Base-by-base conservation (phyloP, 2,329 filamentous ascomycete genomes). In the Fusarium sp. region DNA sequence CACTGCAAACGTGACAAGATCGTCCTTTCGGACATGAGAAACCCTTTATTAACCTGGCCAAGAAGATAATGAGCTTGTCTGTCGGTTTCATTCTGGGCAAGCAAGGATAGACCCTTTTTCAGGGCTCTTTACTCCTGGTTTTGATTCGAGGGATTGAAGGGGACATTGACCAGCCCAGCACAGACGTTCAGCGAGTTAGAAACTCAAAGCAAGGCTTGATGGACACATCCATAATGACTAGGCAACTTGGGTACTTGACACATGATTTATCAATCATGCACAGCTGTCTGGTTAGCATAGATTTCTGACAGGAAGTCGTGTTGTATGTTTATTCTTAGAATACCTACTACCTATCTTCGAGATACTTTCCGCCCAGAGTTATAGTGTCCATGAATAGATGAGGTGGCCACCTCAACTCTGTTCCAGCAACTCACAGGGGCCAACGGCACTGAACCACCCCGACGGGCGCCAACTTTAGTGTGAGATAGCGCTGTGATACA, bases 391-490 rank as follows among this genome's bases (percentile, higher is more conserved):
- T 45, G 54, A 28, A 58, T 47, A 26, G 18, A 51, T 47, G 20
- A 26, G 18, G 47, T 47, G 20, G 26, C 15, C 38, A 49, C 48
- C 42, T 60, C 54, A 49, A 52, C 42, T 60, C 54, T 57, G 22
- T 18, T 59, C 33, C 24, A 26, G 24, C 33, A 28, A 24, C 26
- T 59, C 41, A 35, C 36, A 66, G 52, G 36, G 24, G 20, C 36
- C 57, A 38, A 33, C 36, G 42, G 54, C 66, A 65, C 48, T 69
- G 64, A 61, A 69, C 59, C 55, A 52, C 61, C 58, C 51, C 39
- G 72, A 63, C 70, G 69, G 76, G 66, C 73, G 72, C 75, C 74
- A 70, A 71, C 70, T 75, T 66, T 77, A 76, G 76, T 73, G 72
- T 61, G 60, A 63, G 69, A 76, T 77, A 72, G 76, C 69, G 73